Evolutionary conservation across 2,329 filamentous ascomycete species (phyloP), one percentile per base, ranked within the genome.

Genomic region (Aschersonia sp.): DNA sequence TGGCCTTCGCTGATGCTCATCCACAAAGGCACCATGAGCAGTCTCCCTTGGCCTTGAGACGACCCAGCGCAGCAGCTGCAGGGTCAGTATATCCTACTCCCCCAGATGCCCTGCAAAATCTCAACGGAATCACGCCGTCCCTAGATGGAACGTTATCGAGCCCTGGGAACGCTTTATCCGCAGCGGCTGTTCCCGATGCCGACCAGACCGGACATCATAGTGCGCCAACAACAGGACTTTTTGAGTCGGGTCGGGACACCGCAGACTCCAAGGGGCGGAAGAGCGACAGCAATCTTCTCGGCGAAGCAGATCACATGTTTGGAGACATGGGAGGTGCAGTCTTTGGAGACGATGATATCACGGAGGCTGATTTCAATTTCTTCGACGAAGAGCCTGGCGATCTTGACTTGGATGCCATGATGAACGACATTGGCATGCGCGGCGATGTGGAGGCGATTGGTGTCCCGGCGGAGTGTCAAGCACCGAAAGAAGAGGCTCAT

Each of bases 341-440:
- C 54, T 87, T 86, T 62, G 80, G 74, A n/a, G 77, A 80, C n/a
- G 75, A 78, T 52, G 77, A 80, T 53, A 73, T 91, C n/a, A 89
- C 83, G 1, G 86, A 92, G 55, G 85, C 80, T 5, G 86, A 92
- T 58, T 91, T 91, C 60, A 86, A 77, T 59, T 91, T 89, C 61
- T 91, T 91, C 55, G 85, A 91, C 56, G 80, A 84, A 51, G 65
- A 74, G 30, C 70, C 74, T 3, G 68, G 61, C 2, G 64, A 62
- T 9, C 61, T 64, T 30, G 67, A 67, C 42, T 50, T 72, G 41
- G 64, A 66, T 29, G 55, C 61, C 28, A 47, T 59, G 1, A 59
- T 65, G 54, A 51, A 48, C 10, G 49, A 52, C 45, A 9, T 48
- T 41, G 42, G 48, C 47, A 9, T 38, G 35, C 45, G 54, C 29